Evolutionary conservation across 1,284 basidiomycete genomes (phyloP).

Genomic region (Melampsora larici-populina): DNA sequence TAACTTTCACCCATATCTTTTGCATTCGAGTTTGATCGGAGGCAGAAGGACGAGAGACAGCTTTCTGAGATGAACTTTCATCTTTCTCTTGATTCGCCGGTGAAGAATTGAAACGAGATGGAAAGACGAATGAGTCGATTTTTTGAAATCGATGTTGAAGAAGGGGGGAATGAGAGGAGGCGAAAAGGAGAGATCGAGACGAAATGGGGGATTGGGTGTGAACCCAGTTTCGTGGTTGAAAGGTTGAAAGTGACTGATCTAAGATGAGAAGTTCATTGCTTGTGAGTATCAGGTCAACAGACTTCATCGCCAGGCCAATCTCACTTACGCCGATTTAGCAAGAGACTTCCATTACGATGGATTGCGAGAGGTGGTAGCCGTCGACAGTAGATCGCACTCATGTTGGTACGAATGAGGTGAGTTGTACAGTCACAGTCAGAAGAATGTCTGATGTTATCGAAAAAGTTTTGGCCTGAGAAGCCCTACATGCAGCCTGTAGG

Average conservation of each 20-base stretch:
- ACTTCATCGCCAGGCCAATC: neutral
- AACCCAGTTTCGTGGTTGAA: neutral
- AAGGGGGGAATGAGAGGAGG: neutral
- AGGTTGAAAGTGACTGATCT: neutral
- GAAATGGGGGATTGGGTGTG: neutral
- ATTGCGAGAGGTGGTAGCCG: neutral
- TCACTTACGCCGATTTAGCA: neutral
- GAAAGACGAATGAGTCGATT: neutral
- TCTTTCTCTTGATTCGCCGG: neutral
- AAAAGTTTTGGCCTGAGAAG: too few relatives aligned
- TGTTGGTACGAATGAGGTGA: neutral
- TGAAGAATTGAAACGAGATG: neutral
- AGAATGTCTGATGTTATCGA: too few relatives aligned
- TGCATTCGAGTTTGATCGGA: constrained; percentile 20
- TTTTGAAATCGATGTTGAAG: neutral
- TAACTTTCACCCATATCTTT: constrained; percentile 77
- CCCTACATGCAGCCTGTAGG: too few relatives aligned
- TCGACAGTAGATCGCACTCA: neutral
- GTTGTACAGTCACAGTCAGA: too few relatives aligned
- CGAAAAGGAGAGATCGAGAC: neutral
- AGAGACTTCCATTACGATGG: neutral
- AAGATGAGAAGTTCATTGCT: neutral
- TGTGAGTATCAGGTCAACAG: neutral
- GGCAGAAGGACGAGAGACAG: neutral
- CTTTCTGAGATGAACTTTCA: constrained; percentile 1